phyloP scores from a whole-genome alignment of 257 asterid species.

The Cordia subcordata region DNA sequence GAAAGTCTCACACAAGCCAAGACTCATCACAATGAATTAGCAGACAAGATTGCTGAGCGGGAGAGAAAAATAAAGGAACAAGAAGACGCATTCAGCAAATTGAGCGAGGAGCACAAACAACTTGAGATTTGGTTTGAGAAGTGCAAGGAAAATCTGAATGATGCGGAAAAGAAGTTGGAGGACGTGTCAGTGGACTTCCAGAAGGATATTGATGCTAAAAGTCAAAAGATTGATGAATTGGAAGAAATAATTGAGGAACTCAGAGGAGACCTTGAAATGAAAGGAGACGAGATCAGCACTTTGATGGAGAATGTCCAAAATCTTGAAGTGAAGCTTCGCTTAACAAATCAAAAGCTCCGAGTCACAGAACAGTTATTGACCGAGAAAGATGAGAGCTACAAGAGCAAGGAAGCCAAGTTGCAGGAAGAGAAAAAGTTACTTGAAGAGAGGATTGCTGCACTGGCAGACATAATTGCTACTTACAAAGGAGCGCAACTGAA shows the following conservation, averaged over 20 bases:
- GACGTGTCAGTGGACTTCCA: conserved; percentile 49
- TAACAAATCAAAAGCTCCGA: conserved; percentile 76
- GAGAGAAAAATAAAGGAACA: conserved; percentile 48
- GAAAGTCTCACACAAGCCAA: conserved; percentile 39
- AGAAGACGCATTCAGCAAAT: conserved; percentile 40
- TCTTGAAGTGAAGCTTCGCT: conserved; percentile 80
- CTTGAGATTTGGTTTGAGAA: conserved; percentile 34
- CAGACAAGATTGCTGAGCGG: conserved; percentile 37
- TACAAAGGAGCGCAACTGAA: conserved; percentile 53
- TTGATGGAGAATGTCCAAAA: conserved; percentile 59
- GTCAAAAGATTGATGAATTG: conserved; percentile 46
- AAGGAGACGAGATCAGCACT: conserved; percentile 60
- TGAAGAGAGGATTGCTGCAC: conserved; percentile 37
- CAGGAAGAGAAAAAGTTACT: conserved; percentile 42
- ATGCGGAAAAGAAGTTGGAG: conserved; percentile 45
- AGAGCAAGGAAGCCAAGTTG: conserved; percentile 63
- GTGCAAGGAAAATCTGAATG: conserved; percentile 44
- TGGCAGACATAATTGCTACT: conserved; percentile 33
- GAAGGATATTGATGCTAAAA: conserved; percentile 30
- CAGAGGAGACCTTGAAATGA: conserved; percentile 74
- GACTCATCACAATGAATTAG: conserved; percentile 39
- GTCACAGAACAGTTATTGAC: conserved; percentile 68
- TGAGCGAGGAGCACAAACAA: conserved; percentile 44
- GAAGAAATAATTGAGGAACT: conserved; percentile 59
- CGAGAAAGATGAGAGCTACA: conserved; percentile 59